Evolutionary conservation across 2,329 filamentous ascomycete species (phyloP).

Genomic region (Phyllosticta paracitricarpa): DNA sequence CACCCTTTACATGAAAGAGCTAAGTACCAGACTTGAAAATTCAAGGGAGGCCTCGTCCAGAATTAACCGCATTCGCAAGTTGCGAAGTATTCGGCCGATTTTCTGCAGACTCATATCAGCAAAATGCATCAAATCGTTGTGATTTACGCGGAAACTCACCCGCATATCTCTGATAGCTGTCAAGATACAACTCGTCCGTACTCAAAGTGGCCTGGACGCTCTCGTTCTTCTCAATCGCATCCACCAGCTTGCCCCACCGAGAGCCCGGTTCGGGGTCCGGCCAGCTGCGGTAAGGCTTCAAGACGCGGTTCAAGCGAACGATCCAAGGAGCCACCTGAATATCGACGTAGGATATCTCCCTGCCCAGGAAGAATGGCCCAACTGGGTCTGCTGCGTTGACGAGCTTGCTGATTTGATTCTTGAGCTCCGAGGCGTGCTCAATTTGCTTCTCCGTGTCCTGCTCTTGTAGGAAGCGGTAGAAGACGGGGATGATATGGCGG

Average conservation of each 20-base stretch:
- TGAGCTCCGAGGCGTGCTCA: constrained; percentile 51
- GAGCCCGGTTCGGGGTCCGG: constrained; percentile 51
- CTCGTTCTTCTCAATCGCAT: constrained; percentile 55
- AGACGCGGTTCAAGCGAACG: constrained; percentile 54
- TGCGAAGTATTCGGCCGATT: constrained; percentile 50
- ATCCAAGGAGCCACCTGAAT: constrained; percentile 69
- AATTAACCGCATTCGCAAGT: constrained; percentile 50
- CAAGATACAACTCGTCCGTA: constrained; percentile 53
- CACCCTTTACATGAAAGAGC: background rate
- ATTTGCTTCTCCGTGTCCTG: constrained; percentile 51
- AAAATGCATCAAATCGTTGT: background rate
- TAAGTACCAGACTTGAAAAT: background rate
- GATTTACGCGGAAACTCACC: constrained; percentile 28
- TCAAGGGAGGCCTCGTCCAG: constrained; percentile 44
- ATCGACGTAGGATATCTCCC: constrained; percentile 55
- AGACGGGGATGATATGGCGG: constrained; percentile 62
- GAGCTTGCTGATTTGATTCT: constrained; percentile 53
- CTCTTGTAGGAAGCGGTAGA: constrained; percentile 63
- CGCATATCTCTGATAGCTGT: constrained; percentile 55
- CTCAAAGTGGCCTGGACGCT: constrained; percentile 60
- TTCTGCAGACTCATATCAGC: constrained; percentile 27
- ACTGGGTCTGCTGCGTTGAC: constrained; percentile 46
- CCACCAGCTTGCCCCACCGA: constrained; percentile 60
- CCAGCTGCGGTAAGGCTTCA: constrained; percentile 57
- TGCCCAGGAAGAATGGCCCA: constrained; percentile 61